Conservation (phyloP, 192 early-diverging fungal species). For the Physocladia obscura region DNA sequence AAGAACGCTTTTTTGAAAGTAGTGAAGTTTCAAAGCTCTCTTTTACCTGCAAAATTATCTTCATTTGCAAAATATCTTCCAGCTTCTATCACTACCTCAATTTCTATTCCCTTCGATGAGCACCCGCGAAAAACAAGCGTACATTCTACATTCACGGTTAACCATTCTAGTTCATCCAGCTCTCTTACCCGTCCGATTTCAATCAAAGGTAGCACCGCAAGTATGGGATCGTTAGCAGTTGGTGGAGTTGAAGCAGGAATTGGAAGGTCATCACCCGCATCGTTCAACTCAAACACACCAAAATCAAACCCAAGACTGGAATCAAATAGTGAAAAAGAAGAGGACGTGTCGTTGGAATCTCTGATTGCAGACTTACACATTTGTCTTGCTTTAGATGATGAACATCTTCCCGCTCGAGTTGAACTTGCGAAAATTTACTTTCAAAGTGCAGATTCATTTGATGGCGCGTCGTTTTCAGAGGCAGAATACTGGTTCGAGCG, state of each 20-base stretch:
- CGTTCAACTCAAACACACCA: background rate
- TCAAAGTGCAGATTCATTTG: constrained; percentile 4
- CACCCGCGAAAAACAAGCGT: background rate
- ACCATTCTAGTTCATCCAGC: background rate
- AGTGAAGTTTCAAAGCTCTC: too few species aligned
- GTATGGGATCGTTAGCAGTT: background rate
- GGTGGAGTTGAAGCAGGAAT: background rate
- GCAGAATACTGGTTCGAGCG: constrained; percentile 45
- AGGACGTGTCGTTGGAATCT: constrained; percentile 30
- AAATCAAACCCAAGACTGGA: background rate
- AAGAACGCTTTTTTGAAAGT: constrained; percentile 32
- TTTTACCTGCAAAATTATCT: background rate
- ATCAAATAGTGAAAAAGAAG: constrained; percentile 9
- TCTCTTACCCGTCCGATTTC: background rate
- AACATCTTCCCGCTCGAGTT: constrained; percentile 48
- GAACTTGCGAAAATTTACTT: constrained; percentile 44
- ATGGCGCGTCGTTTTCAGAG: constrained; percentile 25
- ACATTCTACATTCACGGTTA: constrained; percentile 3
- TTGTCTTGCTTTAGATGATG: constrained; percentile 41
- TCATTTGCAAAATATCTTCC: constrained; percentile 22
- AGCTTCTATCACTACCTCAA: too few species aligned
- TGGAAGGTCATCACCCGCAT: background rate
- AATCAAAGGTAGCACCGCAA: background rate
- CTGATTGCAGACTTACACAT: constrained; percentile 33
- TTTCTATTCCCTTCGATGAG: background rate